Evolutionary conservation across 768 basidiomycete species (phyloP), one percentile per base, ranked within the genome.

Genomic region (Lactifluus hygrophoroides): DNA sequence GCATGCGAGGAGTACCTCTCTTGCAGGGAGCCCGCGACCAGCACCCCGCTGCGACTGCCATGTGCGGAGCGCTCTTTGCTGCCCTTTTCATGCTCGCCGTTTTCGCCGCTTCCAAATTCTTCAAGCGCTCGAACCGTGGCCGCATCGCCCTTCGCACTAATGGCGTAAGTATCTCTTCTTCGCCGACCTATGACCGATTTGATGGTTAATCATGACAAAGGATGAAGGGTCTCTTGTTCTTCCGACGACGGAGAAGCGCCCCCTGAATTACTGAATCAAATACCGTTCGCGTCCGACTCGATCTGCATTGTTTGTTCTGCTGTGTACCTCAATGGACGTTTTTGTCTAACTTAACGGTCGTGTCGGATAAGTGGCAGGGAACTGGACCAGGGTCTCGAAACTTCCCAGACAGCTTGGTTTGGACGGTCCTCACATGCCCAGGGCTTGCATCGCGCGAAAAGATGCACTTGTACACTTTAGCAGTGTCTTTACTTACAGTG

Each of bases 21-120:
- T 50, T 57, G 47, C 23, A 55, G 23, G 53, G 38, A 3, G 4
- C n/a, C 34, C 30, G 28, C 27, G 38, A 25, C 19, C 37, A 57
- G 38, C 7, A 37, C 40, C 21, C 63, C 51, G 57, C 51, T 38
- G 28, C 54, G n/a, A 62, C 45, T 25, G 63, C 56, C 37, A 43
- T 53, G 52, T 62, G 25, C 35, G 61, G 63, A 32, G 63, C 63
- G 44, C 63, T 64, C 30, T 55, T 58, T 38, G 61, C 57, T 23
- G 50, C 56, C 32, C 56, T 64, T 5, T 54, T 64, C 56, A 58
- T 64, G 63, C 38, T 55, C 13, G 43, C 57, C 9, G 50, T 61
- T 38, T 46, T 64, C 28, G 32, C 48, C 4, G 57, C 45, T 34
- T 34, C 50, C 28, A 62, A 54, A 38, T 54, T 58, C 42, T 51